A percentile compares a stretch with the other conserved stretches of the same genome.
Evolutionary conservation across 306 rosid species (phyloP).

Genomic region (Pterocarpus macrocarpus): DNA sequence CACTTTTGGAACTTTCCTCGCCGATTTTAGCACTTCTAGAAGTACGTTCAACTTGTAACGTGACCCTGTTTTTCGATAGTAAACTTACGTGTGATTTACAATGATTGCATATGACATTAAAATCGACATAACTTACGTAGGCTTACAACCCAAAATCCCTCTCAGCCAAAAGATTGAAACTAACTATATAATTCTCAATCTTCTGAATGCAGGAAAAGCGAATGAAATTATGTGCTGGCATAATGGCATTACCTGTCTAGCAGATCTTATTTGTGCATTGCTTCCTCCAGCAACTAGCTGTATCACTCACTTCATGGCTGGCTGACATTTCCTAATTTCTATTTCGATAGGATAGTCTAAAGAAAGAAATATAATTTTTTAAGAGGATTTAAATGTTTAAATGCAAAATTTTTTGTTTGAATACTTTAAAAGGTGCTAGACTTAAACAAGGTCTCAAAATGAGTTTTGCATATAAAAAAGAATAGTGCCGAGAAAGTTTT

Average conservation of each 20-base stretch:
- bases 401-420: neutral
- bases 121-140: neutral
- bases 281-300: neutral
- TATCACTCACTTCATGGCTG: constrained; percentile 2
- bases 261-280: neutral
- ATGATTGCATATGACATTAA: neutral
- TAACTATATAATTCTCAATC: neutral
- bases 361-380: too few species aligned
- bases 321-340: neutral
- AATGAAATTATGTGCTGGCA: neutral
- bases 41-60: neutral
- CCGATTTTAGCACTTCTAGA: neutral
- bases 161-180: neutral
- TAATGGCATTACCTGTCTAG: neutral
- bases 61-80: neutral
- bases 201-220: neutral
- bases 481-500: too few species aligned
- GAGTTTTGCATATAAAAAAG: too few species aligned
- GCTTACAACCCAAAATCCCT: neutral
- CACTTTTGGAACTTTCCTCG: neutral
- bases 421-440: neutral
- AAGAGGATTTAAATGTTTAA: neutral
- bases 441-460: too few species aligned
- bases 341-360: neutral
- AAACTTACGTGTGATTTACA: neutral